Evolutionary conservation across 2,329 filamentous ascomycete genomes (phyloP).

Genomic region (Neopestalotiopsis sp.): DNA sequence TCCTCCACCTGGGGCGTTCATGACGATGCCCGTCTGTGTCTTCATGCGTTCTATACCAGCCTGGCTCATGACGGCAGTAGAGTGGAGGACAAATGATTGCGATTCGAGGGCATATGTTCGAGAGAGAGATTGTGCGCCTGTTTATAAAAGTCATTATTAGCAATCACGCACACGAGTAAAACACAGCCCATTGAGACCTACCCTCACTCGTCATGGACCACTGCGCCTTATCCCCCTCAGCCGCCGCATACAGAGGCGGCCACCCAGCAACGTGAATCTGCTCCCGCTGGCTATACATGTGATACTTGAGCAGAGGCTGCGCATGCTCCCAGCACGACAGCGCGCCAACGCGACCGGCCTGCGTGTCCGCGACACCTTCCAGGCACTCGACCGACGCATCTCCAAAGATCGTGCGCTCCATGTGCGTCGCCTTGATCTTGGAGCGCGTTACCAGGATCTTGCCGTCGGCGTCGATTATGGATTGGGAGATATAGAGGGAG

Average conservation of each 20-base stretch:
- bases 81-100: slow-evolving; percentile 57
- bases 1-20: slow-evolving; percentile 42
- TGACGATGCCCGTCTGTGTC: slow-evolving; percentile 44
- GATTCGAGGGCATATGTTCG: slow-evolving; percentile 63
- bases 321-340: slow-evolving; percentile 57
- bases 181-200: slow-evolving; percentile 24
- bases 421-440: slow-evolving; percentile 58
- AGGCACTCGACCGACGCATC: slow-evolving; percentile 44
- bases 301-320: slow-evolving; percentile 54
- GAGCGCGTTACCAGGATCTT: slow-evolving; percentile 44
- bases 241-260: slow-evolving; percentile 39
- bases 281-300: slow-evolving; percentile 47
- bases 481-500: slow-evolving; percentile 51
- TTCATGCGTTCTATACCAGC: slow-evolving; percentile 48
- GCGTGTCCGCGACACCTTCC: slow-evolving; percentile 38
- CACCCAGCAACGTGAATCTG: slow-evolving; percentile 54
- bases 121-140: slow-evolving; percentile 42
- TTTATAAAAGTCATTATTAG: not conserved
- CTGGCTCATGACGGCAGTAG: slow-evolving; percentile 50
- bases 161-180: not conserved
- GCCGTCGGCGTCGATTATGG: slow-evolving; percentile 46
- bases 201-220: slow-evolving; percentile 39
- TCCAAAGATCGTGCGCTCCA: slow-evolving; percentile 55
- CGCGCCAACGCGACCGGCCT: slow-evolving; percentile 39
- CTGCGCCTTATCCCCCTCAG: slow-evolving; percentile 21